Evolutionary conservation across 192 early-diverging fungal species (phyloP).

Genomic region (Backusella macrospora): DNA sequence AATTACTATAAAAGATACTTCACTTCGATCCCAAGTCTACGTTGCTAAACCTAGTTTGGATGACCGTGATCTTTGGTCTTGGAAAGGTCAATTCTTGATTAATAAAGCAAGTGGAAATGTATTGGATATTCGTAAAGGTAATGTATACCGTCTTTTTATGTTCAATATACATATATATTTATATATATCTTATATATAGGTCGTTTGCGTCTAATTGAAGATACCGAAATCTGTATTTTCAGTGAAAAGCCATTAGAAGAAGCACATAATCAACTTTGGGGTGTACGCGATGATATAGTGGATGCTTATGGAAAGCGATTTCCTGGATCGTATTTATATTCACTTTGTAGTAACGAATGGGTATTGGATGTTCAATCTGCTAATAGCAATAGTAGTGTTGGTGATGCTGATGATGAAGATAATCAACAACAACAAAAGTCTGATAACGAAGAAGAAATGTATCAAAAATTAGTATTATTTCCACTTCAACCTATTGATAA

Average conservation of each 20-base stretch:
- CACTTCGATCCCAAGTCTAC: conserved; percentile 25
- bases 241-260: conserved; percentile 31
- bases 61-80: conserved; percentile 37
- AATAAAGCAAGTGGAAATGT: conserved; percentile 40
- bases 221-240: conserved; percentile 40
- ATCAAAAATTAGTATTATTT: conserved; percentile 29
- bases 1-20: conserved; percentile 14
- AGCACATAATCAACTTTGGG: conserved; percentile 37
- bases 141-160: neutral
- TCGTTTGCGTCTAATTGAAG: conserved; percentile 43
- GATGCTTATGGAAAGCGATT: conserved; percentile 19
- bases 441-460: neutral
- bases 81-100: conserved; percentile 32
- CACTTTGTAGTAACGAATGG: conserved; percentile 37
- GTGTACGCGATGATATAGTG: conserved; percentile 14
- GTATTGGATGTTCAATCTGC: conserved; percentile 31
- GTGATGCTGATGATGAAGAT: neutral
- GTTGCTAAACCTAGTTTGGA: conserved; percentile 18
- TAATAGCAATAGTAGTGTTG: neutral
- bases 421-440: neutral
- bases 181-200: conserved; percentile 18
- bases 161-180: neutral
- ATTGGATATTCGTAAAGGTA: conserved; percentile 45
- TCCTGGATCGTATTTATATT: conserved; percentile 29
- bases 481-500: conserved; percentile 37